Percentiles rank a stretch among this genome's conserved stretches.
Evolutionary conservation across 2,329 filamentous ascomycete species (phyloP).

Genomic region (Exophiala sp.): DNA sequence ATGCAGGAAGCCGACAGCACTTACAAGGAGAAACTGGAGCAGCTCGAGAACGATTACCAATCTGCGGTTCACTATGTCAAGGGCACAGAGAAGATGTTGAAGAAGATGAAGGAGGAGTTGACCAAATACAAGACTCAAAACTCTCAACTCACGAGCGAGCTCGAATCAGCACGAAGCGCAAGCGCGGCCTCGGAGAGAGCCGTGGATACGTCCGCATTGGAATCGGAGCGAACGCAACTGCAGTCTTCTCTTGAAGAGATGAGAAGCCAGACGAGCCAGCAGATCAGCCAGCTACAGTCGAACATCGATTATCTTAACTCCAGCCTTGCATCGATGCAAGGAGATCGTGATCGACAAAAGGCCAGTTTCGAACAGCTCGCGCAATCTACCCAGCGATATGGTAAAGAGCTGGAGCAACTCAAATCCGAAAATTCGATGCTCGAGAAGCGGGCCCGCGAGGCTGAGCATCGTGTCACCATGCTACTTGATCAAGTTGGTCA

Average conservation of each 20-base stretch:
- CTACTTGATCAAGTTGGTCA: conserved; percentile 91
- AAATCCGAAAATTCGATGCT: conserved; percentile 77
- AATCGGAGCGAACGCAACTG: conserved; percentile 66
- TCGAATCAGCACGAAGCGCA: conserved; percentile 63
- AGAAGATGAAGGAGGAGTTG: conserved; percentile 97
- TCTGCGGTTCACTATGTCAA: conserved; percentile 97
- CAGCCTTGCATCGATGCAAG: conserved; percentile 64
- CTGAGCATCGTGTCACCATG: conserved; percentile 87
- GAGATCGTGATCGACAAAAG: conserved; percentile 66
- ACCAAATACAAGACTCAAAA: conserved; percentile 87
- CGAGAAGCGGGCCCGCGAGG: conserved; percentile 80
- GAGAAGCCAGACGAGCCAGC: conserved; percentile 65
- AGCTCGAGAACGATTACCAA: conserved; percentile 95
- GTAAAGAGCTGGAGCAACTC: conserved; percentile 72
- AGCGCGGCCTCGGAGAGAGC: conserved; percentile 39
- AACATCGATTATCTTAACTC: conserved; percentile 65
- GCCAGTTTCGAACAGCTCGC: conserved; percentile 59
- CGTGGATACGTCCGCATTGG: conserved; percentile 61
- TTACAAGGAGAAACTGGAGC: conserved; percentile 88
- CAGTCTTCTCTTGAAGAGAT: conserved; percentile 66
- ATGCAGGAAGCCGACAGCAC: conserved; percentile 82
- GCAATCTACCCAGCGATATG: conserved; percentile 52
- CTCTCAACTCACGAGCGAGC: conserved; percentile 72
- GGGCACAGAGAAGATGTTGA: conserved; percentile 98
- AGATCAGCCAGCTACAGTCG: conserved; percentile 65